Evolutionary conservation across 257 asterid genomes (phyloP), one percentile per base, ranked within the genome.

Genomic region (Przewalskia tangutica): DNA sequence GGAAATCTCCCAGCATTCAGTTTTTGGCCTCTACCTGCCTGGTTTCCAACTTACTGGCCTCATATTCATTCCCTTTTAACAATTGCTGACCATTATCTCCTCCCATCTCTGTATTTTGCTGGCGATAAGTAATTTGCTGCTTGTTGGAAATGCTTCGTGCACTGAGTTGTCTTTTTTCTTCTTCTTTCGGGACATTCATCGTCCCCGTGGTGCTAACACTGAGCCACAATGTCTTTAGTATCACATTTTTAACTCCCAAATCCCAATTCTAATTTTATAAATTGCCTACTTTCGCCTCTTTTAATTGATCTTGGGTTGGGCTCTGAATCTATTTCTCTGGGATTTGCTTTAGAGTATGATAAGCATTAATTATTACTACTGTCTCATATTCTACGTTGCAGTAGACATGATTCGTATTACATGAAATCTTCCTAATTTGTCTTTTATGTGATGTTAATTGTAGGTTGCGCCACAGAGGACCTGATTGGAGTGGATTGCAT

Each of bases 401-500:
- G 55, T 13, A 73, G 60, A 23, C 55, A 40, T 36, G 9, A 66
- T 51, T 79, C 10, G 7, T 51, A 51, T 20, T 63, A 54, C 18
- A 66, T 60, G 73, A 38, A 40, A 80, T 42, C 20, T 79, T 56
- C 81, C 59, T 77, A 2, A 81, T 51, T 53, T 77, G 67, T 75
- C 58, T 68, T 80, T 84, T 60, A 46, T 82, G 53, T 83, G 51
- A 59, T 75, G 62, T 77, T 83, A 81, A 81, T 12, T 84, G 81
- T 83, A 96, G 98, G 94, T 87, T 94, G 94, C 93, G 96, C 40
- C 99, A 96, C 83, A 89, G 99, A 88, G 99, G 98, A 75, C 99
- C 99, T 84, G 99, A 94, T 78, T 96, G 98, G 99, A 94, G 99
- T 83, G 99, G 99, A 65, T 85, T 96, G 91, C 96, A 94, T 84